phyloP scores from a whole-genome alignment of 1,139 yeast genomes.

The Sporopachydermia cereana region DNA sequence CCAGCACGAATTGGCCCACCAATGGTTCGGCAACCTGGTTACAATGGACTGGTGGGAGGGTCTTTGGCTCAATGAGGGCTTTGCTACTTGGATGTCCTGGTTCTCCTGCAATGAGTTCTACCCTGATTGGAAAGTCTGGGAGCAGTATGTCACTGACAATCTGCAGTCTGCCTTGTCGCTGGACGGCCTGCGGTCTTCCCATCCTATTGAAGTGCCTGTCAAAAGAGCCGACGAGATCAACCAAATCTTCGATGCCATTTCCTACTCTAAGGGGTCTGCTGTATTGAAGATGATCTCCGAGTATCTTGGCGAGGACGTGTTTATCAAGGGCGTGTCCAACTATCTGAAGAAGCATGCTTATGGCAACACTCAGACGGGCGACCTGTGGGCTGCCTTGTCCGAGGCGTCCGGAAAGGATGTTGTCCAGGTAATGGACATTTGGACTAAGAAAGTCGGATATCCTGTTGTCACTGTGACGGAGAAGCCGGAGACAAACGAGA shows the following conservation, averaged over 20 bases:
- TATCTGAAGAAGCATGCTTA: slow-evolving; percentile 63
- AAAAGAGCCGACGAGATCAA: slow-evolving; percentile 71
- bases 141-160: slow-evolving; percentile 54
- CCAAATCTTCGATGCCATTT: slow-evolving; percentile 79
- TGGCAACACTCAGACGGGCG: slow-evolving; percentile 68
- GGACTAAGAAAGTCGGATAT: slow-evolving; percentile 79
- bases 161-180: slow-evolving; percentile 59
- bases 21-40: slow-evolving; percentile 87
- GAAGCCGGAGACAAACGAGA: slow-evolving; percentile 28
- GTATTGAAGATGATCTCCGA: slow-evolving; percentile 68
- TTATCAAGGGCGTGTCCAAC: slow-evolving; percentile 65
- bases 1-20: slow-evolving; percentile 85
- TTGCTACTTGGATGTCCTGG: slow-evolving; percentile 88
- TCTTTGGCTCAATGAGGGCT: slow-evolving; percentile 84
- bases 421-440: slow-evolving; percentile 56
- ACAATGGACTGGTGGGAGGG: slow-evolving; percentile 97
- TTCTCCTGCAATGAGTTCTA: slow-evolving; percentile 62
- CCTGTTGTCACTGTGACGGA: slow-evolving; percentile 63
- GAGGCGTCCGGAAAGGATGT: slow-evolving; percentile 71
- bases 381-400: slow-evolving; percentile 67
- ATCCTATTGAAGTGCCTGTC: slow-evolving; percentile 82
- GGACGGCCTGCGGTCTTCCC: slow-evolving; percentile 71
- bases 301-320: slow-evolving; percentile 62
- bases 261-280: slow-evolving; percentile 75
- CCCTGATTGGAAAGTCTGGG: slow-evolving; percentile 86